These are phyloP conservation scores for Fusarium metavorans DNA, from an alignment of 2,329 filamentous ascomycete species.

Conservation along the genomic window DNA sequence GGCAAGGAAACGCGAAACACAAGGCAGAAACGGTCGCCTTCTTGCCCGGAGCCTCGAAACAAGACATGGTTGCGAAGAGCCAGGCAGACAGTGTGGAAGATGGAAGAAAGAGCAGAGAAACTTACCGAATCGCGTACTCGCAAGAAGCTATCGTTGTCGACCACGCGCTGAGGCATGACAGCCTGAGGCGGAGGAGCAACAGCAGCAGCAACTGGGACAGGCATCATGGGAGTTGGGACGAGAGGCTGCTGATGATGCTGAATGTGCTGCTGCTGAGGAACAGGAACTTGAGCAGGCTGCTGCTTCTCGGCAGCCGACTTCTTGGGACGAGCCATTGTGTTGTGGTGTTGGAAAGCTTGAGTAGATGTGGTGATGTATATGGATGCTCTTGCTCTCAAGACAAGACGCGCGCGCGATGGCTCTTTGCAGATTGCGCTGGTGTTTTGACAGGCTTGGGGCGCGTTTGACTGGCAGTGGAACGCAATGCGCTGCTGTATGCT, in stretches of 20 bases:
- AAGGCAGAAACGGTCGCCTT: neutral
- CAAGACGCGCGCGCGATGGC: neutral
- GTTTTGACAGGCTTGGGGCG: conserved; percentile 12
- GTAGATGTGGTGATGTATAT: neutral
- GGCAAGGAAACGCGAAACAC: neutral
- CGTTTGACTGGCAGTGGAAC: conserved; percentile 29
- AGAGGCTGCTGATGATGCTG: conserved; percentile 43
- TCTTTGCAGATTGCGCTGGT: conserved; percentile 14
- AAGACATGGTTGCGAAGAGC: neutral
- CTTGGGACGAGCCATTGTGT: conserved; percentile 58
- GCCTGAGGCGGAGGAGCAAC: conserved; percentile 34
- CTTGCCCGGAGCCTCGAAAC: neutral
- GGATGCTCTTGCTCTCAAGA: neutral
- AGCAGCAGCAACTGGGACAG: conserved; percentile 47
- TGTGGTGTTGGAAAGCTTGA: conserved; percentile 2
- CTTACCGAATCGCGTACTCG: conserved; percentile 86
- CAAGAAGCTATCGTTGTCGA: conserved; percentile 82
- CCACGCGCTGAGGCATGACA: conserved; percentile 52
- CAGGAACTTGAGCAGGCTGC: conserved; percentile 52
- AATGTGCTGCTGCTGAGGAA: conserved; percentile 36
- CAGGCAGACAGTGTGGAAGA: neutral
- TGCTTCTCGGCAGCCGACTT: conserved; percentile 54
- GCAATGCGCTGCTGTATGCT: conserved; percentile 34
- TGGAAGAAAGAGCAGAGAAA: conserved; percentile 36
- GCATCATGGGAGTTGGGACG: conserved; percentile 55